phyloP scores from a whole-genome alignment of 257 asterid species.

The Solanum chmielewskii region DNA sequence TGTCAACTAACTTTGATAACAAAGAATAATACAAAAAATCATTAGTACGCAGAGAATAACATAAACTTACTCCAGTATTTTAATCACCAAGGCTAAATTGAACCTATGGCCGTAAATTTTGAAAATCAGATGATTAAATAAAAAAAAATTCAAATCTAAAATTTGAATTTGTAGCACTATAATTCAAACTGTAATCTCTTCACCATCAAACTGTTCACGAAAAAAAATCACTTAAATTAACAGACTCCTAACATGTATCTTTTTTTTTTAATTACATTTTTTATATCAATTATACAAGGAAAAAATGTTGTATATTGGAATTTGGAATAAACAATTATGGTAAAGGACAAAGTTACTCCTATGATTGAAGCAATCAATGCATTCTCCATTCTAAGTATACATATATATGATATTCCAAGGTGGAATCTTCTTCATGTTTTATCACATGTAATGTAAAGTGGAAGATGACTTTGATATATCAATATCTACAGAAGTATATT shows the following conservation, averaged over 20 bases:
- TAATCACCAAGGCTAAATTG: background rate
- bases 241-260: no score
- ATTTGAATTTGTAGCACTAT: background rate
- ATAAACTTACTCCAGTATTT: background rate
- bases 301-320: background rate
- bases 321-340: background rate
- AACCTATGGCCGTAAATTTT: rapidly evolving
- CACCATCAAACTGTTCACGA: background rate
- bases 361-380: constrained; percentile 4
- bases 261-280: background rate
- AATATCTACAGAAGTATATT: constrained; percentile 1
- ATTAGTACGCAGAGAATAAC: background rate
- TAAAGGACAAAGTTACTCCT: background rate
- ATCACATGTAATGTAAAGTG: constrained; percentile 1
- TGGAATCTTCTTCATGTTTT: constrained; percentile 2
- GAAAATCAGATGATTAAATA: background rate
- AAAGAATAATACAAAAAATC: background rate
- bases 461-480: background rate
- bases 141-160: background rate
- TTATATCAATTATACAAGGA: background rate
- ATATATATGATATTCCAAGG: background rate
- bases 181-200: background rate
- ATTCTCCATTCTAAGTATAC: background rate
- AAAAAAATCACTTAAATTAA: background rate
- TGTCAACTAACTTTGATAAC: background rate